Base-by-base conservation (phyloP, 331 rosid species). In the Ulmus americana region DNA sequence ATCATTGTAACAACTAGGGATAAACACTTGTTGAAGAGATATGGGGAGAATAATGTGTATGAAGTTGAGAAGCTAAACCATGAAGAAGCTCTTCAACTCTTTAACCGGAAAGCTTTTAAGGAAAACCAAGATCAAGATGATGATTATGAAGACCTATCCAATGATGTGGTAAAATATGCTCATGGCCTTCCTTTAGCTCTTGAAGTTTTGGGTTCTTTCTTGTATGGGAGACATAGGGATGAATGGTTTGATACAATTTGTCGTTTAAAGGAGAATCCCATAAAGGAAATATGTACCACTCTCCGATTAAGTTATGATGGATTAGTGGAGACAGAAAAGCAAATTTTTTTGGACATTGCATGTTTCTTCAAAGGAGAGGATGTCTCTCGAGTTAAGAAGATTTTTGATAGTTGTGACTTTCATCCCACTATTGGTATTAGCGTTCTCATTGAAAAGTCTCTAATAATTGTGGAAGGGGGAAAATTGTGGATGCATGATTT, bases 401-500 rank as follows among this genome's bases (percentile, higher is more conserved):
- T 58, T 39, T 13, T 58, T 4, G 46, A 58, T 6, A n/a, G 47
- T 13, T 58, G 63, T 6, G 63, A 18, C 6, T 40, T 58, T 58
- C 22, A 58, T 58, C 63, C 63, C 3, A n/a, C 8, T 20, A 58
- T 40, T 39, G 45, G 10, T 6, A n/a, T 58, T 6, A 40, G 20
- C 5, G 46, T 58, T 5, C 63, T 58, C 4, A 39, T 40, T 39
- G 63, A n/a, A 2, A 58, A 41, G 14, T 58, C 46, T 13, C 45
- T 58, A 58, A 58, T 58, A 5, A 12, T 1, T 2, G 6, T 58
- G 13, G 45, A 5, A 13, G 22, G 28, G 14, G 63, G 41, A 2
- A 58, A 13, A 58, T 39, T 58, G 4, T 58, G 46, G 46, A 58
- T 58, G 63, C 63, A 58, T 58, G 67, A 66, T 50, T 46, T 70